These are phyloP conservation scores for Chlorella ohadii DNA, from an alignment of 139 green algal genomes.

Conservation along the genomic window DNA sequence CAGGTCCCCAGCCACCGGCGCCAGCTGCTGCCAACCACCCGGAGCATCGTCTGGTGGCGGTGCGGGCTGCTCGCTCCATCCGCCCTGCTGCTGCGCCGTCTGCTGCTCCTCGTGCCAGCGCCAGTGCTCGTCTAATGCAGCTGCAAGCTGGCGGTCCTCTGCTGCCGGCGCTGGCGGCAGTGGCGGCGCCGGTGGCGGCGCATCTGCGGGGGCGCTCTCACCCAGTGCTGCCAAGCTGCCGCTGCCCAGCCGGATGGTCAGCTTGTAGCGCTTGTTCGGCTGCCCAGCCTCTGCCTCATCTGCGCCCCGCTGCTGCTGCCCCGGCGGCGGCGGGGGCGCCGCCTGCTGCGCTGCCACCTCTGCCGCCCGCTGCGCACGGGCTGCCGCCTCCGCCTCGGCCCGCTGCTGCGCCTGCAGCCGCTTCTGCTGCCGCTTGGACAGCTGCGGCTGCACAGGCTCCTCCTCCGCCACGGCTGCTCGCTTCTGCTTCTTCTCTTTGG, in stretches of 20 bases:
- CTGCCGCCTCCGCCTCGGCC: background rate
- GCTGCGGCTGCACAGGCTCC: background rate
- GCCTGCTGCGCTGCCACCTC: background rate
- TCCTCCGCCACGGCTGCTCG: background rate
- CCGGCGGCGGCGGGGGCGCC: background rate
- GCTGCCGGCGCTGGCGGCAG: background rate
- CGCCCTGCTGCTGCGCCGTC: background rate
- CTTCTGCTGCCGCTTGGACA: conserved; percentile 22
- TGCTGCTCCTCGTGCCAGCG: conserved; percentile 13
- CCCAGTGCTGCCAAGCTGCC: background rate
- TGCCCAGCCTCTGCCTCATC: conserved; percentile 4
- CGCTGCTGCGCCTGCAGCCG: conserved; percentile 6
- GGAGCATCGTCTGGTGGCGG: conserved; percentile 8
- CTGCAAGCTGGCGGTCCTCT: background rate
- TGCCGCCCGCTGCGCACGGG: background rate
- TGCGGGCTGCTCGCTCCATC: background rate
- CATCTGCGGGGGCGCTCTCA: background rate
- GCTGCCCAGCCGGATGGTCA: conserved; percentile 2
- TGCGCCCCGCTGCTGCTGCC: background rate
- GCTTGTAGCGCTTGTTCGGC: conserved; percentile 1
- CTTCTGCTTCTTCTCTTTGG: background rate
- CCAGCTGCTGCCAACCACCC: conserved; percentile 8
- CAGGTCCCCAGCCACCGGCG: background rate
- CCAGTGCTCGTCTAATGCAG: conserved; percentile 6
- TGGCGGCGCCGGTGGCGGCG: too few species aligned